Evolutionary conservation across 805 yeast species (phyloP).

Genomic region (Myxozyma geophila): DNA sequence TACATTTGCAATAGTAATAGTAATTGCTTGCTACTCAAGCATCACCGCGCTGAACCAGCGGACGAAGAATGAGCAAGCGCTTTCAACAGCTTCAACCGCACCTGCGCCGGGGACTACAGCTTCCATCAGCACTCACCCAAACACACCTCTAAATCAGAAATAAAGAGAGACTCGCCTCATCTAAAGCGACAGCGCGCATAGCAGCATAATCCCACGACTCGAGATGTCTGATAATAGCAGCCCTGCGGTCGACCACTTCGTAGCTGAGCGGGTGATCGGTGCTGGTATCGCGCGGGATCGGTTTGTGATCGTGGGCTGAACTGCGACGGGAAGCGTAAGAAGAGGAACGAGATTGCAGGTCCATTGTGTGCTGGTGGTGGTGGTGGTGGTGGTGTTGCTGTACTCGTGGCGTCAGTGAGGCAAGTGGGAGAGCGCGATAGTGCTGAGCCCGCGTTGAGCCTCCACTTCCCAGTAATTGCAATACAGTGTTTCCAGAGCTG

Average conservation of each 20-base stretch:
- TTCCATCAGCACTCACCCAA: neutral
- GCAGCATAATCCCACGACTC: constrained; percentile 34
- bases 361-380: neutral
- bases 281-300: constrained; percentile 12
- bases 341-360: neutral
- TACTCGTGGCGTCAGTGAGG: neutral
- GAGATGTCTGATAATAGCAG: constrained; percentile 20
- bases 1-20: too few species aligned
- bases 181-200: constrained; percentile 25
- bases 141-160: neutral
- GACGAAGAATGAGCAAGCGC: constrained; percentile 14
- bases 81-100: constrained; percentile 16
- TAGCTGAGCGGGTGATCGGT: constrained; percentile 1
- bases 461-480: too few species aligned
- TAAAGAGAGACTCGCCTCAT: constrained; percentile 16
- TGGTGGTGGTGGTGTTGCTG: neutral
- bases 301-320: neutral
- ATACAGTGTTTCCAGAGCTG: too few species aligned
- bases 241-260: constrained; percentile 34
- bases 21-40: too few species aligned
- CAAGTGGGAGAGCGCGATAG: too few species aligned
- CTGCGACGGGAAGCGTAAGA: neutral
- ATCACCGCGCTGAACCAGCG: too few species aligned
- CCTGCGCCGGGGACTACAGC: constrained; percentile 27
- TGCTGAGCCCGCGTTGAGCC: too few species aligned